Conservation (phyloP, 345 rosid genomes). For the Ceriops zippeliana region DNA sequence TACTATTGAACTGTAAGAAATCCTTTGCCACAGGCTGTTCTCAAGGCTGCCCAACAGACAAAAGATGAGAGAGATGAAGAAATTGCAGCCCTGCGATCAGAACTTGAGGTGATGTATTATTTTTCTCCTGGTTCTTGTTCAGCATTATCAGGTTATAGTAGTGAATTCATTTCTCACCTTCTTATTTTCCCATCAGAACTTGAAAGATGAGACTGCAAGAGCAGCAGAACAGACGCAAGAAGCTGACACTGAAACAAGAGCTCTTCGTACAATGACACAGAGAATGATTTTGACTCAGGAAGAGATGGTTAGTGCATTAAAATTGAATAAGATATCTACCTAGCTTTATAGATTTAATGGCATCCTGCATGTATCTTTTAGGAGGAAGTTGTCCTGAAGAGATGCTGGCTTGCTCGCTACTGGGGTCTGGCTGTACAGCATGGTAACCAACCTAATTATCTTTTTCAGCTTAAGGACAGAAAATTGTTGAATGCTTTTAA, state of each 20-base stretch:
- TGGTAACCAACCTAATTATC: slow-evolving; percentile 43
- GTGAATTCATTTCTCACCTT: slow-evolving; percentile 15
- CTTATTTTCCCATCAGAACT: slow-evolving; percentile 38
- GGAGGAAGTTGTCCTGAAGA: slow-evolving; percentile 99
- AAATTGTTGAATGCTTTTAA: slow-evolving; percentile 8
- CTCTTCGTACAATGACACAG: slow-evolving; percentile 85
- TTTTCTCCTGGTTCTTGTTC: slow-evolving; percentile 17
- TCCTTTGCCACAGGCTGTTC: slow-evolving; percentile 66
- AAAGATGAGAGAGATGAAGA: slow-evolving; percentile 74
- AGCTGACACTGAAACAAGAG: slow-evolving; percentile 86
- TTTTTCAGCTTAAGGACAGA: not conserved
- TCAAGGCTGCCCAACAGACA: slow-evolving; percentile 76
- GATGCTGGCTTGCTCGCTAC: slow-evolving; percentile 99
- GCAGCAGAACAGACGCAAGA: slow-evolving; percentile 66
- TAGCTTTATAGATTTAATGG: slow-evolving; percentile 2
- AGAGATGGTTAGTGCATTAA: slow-evolving; percentile 67
- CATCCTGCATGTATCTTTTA: slow-evolving; percentile 14
- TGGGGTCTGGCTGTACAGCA: slow-evolving; percentile 88
- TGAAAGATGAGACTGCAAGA: slow-evolving; percentile 66
- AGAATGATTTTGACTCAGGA: slow-evolving; percentile 89
- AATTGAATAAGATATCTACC: slow-evolving; percentile 15
- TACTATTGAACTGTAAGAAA: slow-evolving; percentile 12
- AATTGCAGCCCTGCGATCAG: slow-evolving; percentile 62
- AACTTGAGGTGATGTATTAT: slow-evolving; percentile 65
- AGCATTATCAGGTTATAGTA: slow-evolving; percentile 17